Base-by-base conservation (phyloP, 2,329 filamentous ascomycete species). In the Xylariaceae sp. region DNA sequence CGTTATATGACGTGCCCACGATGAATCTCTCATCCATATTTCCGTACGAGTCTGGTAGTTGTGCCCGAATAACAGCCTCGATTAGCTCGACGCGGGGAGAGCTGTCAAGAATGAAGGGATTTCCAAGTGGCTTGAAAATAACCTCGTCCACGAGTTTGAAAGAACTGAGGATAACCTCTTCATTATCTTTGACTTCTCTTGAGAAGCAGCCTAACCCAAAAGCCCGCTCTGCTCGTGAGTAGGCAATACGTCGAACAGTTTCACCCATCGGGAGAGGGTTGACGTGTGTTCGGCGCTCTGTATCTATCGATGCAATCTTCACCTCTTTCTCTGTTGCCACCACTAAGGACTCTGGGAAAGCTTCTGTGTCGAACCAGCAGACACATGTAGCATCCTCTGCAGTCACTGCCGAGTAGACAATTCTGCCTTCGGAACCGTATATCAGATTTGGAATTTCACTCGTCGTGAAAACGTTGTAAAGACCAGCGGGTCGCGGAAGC, bases 391-490 rank as follows among this genome's bases (percentile, higher is more conserved):
- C 89, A 55, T 90, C 86, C 53, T 96, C 89, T 2, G 91, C 90
- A 11, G 92, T 96, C 1, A 96, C 89, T 1, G 94, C 91, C 5
- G 91, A 96, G 70, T 95, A 99, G 1, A 96, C 83, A 38, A 96
- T 86, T 18, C 91, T 81, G 1, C 88, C 89, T 64, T 96, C 90
- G 0, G 85, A 84, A 9, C 87, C 88, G 64, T 99, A 96, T 43
- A 99, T 96, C 47, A 99, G 71, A 55, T 89, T 96, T 0, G 94
- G 89, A 63, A 96, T 90, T 62, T 99, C 94, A 49, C 90, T 96
- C 0, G 90, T 95, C 0, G 90, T 90, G 65, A 99, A 95, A 0
- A 99, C 85, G 59, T 88, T 95, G 64, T 79, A 87, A 0, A 89
- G 72, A 0, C 80, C 81, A 42, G 85, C 74, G 1, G 75, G 75